Evolutionary conservation across 1,139 yeast genomes (phyloP).

Genomic region (Dujonia santamariae): DNA sequence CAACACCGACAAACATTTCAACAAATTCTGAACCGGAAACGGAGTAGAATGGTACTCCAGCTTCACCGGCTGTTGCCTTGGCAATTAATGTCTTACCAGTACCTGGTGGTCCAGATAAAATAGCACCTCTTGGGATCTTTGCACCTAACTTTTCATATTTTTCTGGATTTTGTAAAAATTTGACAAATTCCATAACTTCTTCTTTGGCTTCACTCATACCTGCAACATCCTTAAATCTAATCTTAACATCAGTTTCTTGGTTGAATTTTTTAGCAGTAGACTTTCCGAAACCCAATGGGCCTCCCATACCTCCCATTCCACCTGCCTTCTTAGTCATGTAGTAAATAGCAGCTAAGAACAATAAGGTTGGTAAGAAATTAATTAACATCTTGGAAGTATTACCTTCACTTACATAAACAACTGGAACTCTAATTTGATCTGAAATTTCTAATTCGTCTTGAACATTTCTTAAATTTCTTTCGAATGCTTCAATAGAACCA

Average conservation of each 20-base stretch:
- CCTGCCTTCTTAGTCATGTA: constrained; percentile 63
- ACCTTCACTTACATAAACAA: constrained; percentile 72
- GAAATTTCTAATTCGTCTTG: constrained; percentile 70
- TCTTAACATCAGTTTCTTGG: constrained; percentile 86
- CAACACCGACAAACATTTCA: constrained; percentile 99
- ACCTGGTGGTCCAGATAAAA: constrained; percentile 98
- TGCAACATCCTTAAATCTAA: constrained; percentile 90
- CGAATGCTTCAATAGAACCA: constrained; percentile 92
- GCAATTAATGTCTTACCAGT: constrained; percentile 97
- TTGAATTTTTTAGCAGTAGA: constrained; percentile 89
- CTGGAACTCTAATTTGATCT: constrained; percentile 71
- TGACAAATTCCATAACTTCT: constrained; percentile 96
- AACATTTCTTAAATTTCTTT: constrained; percentile 71
- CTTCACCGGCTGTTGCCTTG: constrained; percentile 99
- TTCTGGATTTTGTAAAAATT: constrained; percentile 82
- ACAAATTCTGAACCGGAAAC: constrained; percentile 98
- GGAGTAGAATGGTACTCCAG: constrained; percentile 91
- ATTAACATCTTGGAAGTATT: constrained; percentile 58
- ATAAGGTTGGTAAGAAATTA: constrained; percentile 79
- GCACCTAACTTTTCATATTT: constrained; percentile 93
- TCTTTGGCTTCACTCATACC: constrained; percentile 98
- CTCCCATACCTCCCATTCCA: constrained; percentile 58
- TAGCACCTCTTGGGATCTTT: constrained; percentile 96
- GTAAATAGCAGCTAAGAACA: constrained; percentile 82
- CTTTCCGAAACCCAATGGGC: constrained; percentile 75